Conservation (phyloP, 768 basidiomycete species). For the Boletus subparvulus region DNA sequence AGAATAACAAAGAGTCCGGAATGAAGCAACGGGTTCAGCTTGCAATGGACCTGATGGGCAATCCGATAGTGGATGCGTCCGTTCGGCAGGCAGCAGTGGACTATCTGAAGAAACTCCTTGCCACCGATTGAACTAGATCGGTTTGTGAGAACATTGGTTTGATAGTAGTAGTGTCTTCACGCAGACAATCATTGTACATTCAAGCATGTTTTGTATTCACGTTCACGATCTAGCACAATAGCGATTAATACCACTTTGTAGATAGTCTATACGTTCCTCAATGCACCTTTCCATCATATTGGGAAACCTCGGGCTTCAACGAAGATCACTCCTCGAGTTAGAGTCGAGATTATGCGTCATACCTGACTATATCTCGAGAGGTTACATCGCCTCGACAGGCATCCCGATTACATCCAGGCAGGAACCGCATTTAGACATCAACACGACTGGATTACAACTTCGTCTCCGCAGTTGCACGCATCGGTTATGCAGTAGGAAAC, state of each 20-base stretch:
- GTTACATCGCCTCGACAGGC: no score
- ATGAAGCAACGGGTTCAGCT: slow-evolving; percentile 63
- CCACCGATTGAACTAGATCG: slow-evolving; percentile 30
- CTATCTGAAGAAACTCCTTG: slow-evolving; percentile 68
- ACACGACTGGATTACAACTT: no score
- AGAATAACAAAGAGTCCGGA: slow-evolving; percentile 50
- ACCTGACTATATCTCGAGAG: no score
- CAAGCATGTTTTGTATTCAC: slow-evolving; percentile 8
- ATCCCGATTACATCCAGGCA: no score
- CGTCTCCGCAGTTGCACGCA: neutral
- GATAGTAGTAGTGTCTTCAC: slow-evolving; percentile 1
- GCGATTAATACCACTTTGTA: slow-evolving; percentile 8
- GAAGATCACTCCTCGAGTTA: no score
- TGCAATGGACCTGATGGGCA: slow-evolving; percentile 65
- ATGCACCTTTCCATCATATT: neutral
- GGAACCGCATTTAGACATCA: no score
- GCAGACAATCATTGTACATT: slow-evolving; percentile 14
- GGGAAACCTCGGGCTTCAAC: no score
- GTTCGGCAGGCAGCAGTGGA: slow-evolving; percentile 68
- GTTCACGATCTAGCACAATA: slow-evolving; percentile 3
- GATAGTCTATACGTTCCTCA: neutral
- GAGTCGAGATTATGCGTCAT: no score
- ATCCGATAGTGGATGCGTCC: slow-evolving; percentile 54
- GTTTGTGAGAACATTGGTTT: slow-evolving; percentile 9
- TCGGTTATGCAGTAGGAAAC: neutral